phyloP scores from a whole-genome alignment of 1,284 basidiomycete species.

The Irpex lacteus region DNA sequence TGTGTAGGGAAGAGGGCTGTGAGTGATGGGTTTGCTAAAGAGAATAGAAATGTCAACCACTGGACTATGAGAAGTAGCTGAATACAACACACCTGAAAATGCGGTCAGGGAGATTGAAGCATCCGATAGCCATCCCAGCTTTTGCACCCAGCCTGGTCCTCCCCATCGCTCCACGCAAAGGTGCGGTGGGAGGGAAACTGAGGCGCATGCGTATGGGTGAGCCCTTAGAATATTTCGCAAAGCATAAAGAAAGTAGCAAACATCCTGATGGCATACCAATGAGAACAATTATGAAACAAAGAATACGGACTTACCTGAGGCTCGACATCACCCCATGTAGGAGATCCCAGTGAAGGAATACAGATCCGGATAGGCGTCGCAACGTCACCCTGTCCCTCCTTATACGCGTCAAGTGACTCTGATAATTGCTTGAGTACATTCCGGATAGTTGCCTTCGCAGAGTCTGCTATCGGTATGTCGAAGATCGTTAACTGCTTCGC shows the following conservation, averaged over 20 bases:
- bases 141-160: conserved; percentile 67
- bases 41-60: neutral
- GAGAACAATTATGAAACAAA: too few relatives aligned
- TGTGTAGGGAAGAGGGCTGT: conserved; percentile 73
- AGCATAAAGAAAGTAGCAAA: conserved; percentile 67
- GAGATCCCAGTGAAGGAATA: conserved; percentile 69
- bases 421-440: conserved; percentile 18
- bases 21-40: conserved; percentile 63
- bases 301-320: conserved; percentile 42
- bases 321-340: conserved; percentile 66
- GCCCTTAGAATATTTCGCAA: conserved; percentile 62
- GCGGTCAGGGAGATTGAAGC: conserved; percentile 72
- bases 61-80: conserved; percentile 1
- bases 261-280: conserved; percentile 43
- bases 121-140: conserved; percentile 80
- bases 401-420: conserved; percentile 16
- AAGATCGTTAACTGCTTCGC: conserved; percentile 38
- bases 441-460: conserved; percentile 10
- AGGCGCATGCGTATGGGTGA: conserved; percentile 58
- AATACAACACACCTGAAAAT: conserved; percentile 67
- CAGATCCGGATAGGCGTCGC: conserved; percentile 56
- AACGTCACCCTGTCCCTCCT: conserved; percentile 14
- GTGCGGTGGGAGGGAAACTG: conserved; percentile 65
- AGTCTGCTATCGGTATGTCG: conserved; percentile 15
- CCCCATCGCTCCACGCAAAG: conserved; percentile 55